phyloP scores from a whole-genome alignment of 768 basidiomycete genomes.

The Auriscalpium orientale region DNA sequence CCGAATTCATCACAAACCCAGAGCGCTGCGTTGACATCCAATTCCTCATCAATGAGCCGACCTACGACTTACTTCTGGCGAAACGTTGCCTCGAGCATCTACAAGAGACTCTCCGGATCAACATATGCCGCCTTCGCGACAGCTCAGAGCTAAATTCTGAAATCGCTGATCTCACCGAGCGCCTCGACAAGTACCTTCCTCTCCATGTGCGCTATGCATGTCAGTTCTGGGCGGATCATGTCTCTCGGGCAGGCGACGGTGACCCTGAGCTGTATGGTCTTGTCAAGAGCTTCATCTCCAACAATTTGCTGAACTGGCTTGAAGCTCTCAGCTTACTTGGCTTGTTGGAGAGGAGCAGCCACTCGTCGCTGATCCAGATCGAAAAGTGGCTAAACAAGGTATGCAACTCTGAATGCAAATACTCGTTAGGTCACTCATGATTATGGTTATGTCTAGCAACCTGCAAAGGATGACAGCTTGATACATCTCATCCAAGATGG shows the following conservation, averaged over 20 bases:
- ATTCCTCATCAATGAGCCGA: background rate
- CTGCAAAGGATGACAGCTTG: background rate
- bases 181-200: background rate
- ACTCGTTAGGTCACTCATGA: background rate
- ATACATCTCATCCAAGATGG: background rate
- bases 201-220: background rate
- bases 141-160: background rate
- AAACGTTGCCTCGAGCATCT: background rate
- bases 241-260: background rate
- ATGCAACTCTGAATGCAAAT: background rate
- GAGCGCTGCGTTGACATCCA: background rate
- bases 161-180: background rate
- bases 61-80: background rate
- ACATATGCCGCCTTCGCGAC: background rate
- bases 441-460: background rate
- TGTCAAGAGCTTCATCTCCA: background rate
- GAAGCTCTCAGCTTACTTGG: background rate
- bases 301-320: background rate
- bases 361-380: background rate
- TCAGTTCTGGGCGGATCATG: background rate
- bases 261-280: background rate
- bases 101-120: background rate
- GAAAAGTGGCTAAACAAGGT: background rate
- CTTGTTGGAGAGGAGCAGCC: background rate
- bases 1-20: background rate